phyloP scores from a whole-genome alignment of 192 early-diverging fungal species.

The Coemansia sp. region DNA sequence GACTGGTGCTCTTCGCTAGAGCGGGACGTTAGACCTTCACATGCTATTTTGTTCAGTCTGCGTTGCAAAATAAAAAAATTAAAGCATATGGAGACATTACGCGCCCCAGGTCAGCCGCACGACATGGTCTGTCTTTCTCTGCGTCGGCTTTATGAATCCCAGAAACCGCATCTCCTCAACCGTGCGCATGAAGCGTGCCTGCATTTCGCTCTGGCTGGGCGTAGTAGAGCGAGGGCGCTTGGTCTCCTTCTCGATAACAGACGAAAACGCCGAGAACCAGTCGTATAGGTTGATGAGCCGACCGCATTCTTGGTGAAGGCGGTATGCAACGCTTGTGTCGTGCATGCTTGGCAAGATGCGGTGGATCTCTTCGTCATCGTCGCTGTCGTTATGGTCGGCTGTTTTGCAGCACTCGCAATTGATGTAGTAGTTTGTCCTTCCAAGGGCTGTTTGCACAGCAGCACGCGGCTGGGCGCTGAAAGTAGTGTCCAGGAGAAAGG shows the following conservation, averaged over 20 bases:
- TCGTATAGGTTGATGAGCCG: constrained; percentile 93
- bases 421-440: constrained; percentile 74
- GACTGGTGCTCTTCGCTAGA: constrained; percentile 65
- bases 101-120: constrained; percentile 77
- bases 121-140: constrained; percentile 92
- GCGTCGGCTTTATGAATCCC: constrained; percentile 88
- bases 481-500: constrained; percentile 70
- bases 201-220: constrained; percentile 57
- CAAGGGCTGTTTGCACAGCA: constrained; percentile 80
- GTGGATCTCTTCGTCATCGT: constrained; percentile 29
- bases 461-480: constrained; percentile 84
- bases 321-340: constrained; percentile 88
- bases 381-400: not conserved
- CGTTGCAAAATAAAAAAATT: not conserved
- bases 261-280: constrained; percentile 83
- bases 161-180: constrained; percentile 86
- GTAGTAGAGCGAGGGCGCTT: constrained; percentile 1
- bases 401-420: constrained; percentile 75
- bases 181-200: constrained; percentile 81
- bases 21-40: not conserved
- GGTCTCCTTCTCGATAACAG: constrained; percentile 68
- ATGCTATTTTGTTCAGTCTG: not conserved
- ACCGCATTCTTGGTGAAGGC: constrained; percentile 88
- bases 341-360: constrained; percentile 64
- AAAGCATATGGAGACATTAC: not conserved